Percentiles rank a stretch among this genome's conserved stretches.
Evolutionary conservation across 2,329 filamentous ascomycete species (phyloP).

Genomic region (Leptodontidium sp.): DNA sequence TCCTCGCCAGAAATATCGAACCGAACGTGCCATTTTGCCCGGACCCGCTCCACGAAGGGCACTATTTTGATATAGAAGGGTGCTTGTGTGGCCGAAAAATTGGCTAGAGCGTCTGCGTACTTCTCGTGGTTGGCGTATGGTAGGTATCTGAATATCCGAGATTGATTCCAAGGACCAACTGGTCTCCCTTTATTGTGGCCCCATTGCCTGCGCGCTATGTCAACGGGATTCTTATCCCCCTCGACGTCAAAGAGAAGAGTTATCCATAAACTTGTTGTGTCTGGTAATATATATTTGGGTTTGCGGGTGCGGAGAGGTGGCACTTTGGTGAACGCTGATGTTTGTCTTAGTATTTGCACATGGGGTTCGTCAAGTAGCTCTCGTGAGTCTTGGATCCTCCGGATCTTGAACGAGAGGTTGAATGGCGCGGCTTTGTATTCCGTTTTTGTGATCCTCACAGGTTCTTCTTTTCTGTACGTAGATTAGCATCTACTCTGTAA

Average conservation of each 20-base stretch:
- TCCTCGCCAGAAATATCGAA: neutral
- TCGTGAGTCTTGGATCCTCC: neutral
- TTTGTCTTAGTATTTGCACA: neutral
- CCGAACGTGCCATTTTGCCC: neutral
- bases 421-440: neutral
- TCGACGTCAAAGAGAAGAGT: neutral
- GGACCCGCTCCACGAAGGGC: neutral
- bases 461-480: neutral
- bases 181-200: neutral
- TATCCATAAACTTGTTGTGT: neutral
- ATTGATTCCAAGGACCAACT: neutral
- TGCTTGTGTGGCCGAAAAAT: neutral
- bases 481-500: neutral
- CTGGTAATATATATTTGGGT: neutral
- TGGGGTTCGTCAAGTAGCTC: too few species aligned
- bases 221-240: neutral
- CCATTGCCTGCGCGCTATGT: neutral
- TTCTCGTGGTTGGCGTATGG: neutral
- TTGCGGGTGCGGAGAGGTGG: neutral
- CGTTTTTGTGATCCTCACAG: neutral
- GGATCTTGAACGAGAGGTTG: neutral
- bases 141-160: neutral
- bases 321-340: neutral
- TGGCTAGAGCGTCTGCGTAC: neutral
- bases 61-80: neutral